phyloP scores from a whole-genome alignment of 768 basidiomycete species.

The Boletus patriciae region DNA sequence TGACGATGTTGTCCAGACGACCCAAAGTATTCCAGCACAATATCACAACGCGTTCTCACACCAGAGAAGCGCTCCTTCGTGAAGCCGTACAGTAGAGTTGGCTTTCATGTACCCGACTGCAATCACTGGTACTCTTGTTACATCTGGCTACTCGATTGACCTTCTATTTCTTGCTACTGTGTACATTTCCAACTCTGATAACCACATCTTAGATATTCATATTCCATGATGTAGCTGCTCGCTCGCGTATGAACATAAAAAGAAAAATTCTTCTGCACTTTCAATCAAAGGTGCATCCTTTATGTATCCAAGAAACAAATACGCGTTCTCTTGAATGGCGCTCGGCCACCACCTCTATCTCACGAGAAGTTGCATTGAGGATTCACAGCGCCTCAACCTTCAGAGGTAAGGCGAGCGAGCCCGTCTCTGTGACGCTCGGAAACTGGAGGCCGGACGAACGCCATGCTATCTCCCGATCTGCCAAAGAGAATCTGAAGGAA shows the following conservation, averaged over 20 bases:
- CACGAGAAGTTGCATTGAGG: neutral
- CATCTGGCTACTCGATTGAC: too few relatives aligned
- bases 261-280: too few relatives aligned
- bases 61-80: neutral
- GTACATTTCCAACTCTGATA: too few relatives aligned
- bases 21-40: neutral
- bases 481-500: neutral
- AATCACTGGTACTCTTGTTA: too few relatives aligned
- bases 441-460: slow-evolving; percentile 5
- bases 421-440: neutral
- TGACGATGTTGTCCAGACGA: neutral
- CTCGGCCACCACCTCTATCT: neutral
- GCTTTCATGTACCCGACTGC: neutral
- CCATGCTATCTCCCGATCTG: neutral
- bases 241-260: too few relatives aligned
- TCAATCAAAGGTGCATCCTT: too few relatives aligned
- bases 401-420: neutral
- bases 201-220: too few relatives aligned
- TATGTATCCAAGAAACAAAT: neutral
- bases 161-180: too few relatives aligned
- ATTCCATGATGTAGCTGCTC: neutral
- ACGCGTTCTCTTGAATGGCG: neutral
- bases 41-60: neutral
- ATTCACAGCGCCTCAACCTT: neutral
- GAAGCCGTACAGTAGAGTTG: neutral